Conservation (phyloP, 1,284 basidiomycete genomes). For the Rhodotorula sp. region DNA sequence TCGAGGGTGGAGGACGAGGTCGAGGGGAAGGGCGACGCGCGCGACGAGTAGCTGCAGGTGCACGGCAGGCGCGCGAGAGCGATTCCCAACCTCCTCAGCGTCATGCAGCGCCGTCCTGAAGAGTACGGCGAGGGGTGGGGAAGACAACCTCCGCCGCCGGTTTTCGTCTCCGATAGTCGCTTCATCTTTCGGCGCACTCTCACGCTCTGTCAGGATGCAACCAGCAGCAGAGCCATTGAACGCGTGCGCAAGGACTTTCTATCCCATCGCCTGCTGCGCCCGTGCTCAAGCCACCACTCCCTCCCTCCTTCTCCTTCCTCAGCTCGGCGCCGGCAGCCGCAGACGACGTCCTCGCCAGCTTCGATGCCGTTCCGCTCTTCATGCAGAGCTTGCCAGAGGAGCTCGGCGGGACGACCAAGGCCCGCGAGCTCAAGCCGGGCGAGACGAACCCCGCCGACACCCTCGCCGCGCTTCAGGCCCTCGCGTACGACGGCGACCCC, state of each 20-base stretch:
- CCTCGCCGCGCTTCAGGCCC: conserved; percentile 79
- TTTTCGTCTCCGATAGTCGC: no score
- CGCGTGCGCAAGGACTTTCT: not conserved
- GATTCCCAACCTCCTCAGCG: not conserved
- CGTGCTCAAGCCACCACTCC: not conserved
- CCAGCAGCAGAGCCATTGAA: no score
- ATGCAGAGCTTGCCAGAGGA: conserved; percentile 77
- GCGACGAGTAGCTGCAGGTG: not conserved
- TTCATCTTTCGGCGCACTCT: not conserved
- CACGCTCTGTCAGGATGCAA: not conserved
- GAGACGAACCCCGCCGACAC: conserved; percentile 65
- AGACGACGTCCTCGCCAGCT: conserved; percentile 11
- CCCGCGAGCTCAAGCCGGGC: not conserved
- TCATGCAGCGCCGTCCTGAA: not conserved
- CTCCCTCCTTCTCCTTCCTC: not conserved
- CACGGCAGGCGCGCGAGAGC: not conserved
- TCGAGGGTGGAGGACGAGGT: conserved; percentile 21
- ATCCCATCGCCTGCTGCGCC: no score
- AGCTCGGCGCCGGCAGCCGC: not conserved
- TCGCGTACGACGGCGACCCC: conserved; percentile 85
- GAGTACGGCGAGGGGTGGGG: not conserved
- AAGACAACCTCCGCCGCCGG: not conserved
- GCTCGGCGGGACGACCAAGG: conserved; percentile 24
- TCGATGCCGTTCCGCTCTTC: conserved; percentile 69
- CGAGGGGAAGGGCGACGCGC: conserved; percentile 8